Evolutionary conservation across 2,329 filamentous ascomycete genomes (phyloP), one percentile per base, ranked within the genome.

Genomic region (Sclerotinia minor): DNA sequence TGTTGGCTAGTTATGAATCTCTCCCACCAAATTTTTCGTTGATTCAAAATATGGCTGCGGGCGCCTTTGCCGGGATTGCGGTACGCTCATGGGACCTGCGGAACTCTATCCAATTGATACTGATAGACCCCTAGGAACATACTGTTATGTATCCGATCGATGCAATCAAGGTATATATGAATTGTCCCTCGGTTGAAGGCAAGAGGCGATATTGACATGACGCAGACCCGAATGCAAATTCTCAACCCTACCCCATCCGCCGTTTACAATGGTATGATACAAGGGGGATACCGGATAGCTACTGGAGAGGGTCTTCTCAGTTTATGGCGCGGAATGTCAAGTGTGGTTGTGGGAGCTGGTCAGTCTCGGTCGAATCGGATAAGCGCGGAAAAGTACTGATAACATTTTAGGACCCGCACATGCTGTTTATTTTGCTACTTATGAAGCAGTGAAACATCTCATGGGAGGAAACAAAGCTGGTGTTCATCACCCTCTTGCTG

Each of bases 131-230:
- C 65, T 65, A 97, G 94, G 94, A 98, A 82, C 94, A 98, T 80
- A 96, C 94, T 69, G 94, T 97, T 76, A 98, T 99, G 95, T 99
- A 99, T 78, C 95, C 95, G 26, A 91, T 99, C 77, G 95, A 99
- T 82, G 88, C 96, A 74, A 91, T 99, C 78, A 99, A 99, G 90
- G 95, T 97, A 64, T 65, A 74, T 60, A 60, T 7, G 67, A 55
- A 65, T 59, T 67, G 59, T 53, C 50, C 45, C 60, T 53, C 17
- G 32, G 41, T 38, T 26, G 45, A 67, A 54, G 0, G 21, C 21
- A 4, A 54, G n/a, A 54, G 17, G 24, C 24, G 44, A 59, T 67
- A 72, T 69, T 74, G 70, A 74, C 65, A 49, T 41, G 38, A 41
- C 38, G 58, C 66, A 98, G 95, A 99, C 95, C 55, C 91, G 95